These are phyloP conservation scores for Citropsis articulata DNA, from an alignment of 345 rosid species.

Conservation along the genomic window DNA sequence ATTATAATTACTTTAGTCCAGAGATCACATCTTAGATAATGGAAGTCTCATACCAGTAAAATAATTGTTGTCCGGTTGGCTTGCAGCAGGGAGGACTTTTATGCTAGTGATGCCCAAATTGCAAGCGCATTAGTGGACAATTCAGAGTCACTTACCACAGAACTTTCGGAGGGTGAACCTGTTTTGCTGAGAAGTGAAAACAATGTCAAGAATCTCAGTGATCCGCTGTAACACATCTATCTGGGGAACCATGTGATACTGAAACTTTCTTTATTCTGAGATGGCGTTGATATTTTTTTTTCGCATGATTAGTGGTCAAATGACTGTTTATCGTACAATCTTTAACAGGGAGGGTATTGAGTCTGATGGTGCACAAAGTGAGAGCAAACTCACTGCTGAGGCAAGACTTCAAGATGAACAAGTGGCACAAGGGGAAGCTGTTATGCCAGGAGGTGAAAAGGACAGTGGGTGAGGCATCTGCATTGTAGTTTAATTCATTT, in stretches of 20 bases:
- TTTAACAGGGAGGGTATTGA: slow-evolving; percentile 31
- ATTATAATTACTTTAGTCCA: neutral
- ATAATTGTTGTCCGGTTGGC: neutral
- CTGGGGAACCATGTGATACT: neutral
- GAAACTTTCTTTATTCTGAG: neutral
- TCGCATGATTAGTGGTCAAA: neutral
- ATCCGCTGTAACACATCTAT: slow-evolving; percentile 32
- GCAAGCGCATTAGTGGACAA: slow-evolving; percentile 25
- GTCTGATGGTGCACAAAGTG: slow-evolving; percentile 26
- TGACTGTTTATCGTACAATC: slow-evolving; percentile 1
- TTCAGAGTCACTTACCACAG: slow-evolving; percentile 17
- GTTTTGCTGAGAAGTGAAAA: slow-evolving; percentile 28
- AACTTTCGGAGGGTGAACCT: slow-evolving; percentile 21
- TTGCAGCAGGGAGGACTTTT: slow-evolving; percentile 32
- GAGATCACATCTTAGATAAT: neutral
- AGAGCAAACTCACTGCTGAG: slow-evolving; percentile 27
- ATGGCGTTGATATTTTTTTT: neutral
- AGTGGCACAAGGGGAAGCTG: slow-evolving; percentile 33
- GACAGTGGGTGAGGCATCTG: slow-evolving; percentile 32
- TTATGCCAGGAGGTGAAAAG: slow-evolving; percentile 30
- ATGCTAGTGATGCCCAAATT: slow-evolving; percentile 20
- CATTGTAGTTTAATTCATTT: neutral
- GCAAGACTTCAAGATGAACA: slow-evolving; percentile 36
- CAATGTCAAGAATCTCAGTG: slow-evolving; percentile 20
- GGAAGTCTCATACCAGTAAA: slow-evolving; percentile 2